Evolutionary conservation across 805 yeast genomes (phyloP), one percentile per base, ranked within the genome.

Genomic region (Kodamaea kakaduensis): DNA sequence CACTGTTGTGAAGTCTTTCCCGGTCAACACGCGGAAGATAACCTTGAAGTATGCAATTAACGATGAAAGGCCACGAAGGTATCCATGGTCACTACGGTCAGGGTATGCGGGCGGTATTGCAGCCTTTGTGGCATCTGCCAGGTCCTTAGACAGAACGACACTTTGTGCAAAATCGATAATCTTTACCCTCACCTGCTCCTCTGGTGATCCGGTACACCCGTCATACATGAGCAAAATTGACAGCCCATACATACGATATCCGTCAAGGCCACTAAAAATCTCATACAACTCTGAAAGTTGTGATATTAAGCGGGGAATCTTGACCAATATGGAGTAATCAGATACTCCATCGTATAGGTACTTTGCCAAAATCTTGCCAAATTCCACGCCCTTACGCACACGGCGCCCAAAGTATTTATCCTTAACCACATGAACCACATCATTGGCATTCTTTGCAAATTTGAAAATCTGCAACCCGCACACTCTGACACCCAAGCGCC

Each of bases 81-180:
- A 93, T 1, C 99, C 99, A 43, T 61, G 53, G 59, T 93, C 99
- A 2, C 86, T 79, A 25, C 61, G 54, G 7, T 68, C 59, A 1
- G 77, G 75, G 47, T 80, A 78, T 25, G 56, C 64, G 1, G 97
- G 96, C 3, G 96, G 95, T 35, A 78, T 81, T 1, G 75, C 69
- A 19, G 53, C 47, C 15, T 34, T 31, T 25, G 14, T 34, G 33
- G 10, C 23, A 7, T 34, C 30, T 20, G 34, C 33, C 12, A 73
- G 69, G 25, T 67, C 63, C 39, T 74, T 75, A 27, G 76, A 81
- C 3, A 77, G 77, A 20, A 87, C 83, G 10, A 87, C 81, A 51
- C 95, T 84, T 54, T 89, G 95, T 1, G 97, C 97, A 69, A 93
- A 93, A 61, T 93, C 99, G 47, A 93, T 93, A 37, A 94, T 73